A percentile compares a stretch with the other conserved stretches of the same genome.
phyloP scores from a whole-genome alignment of 768 basidiomycete species.

The Coprinellus aureogranulatus region DNA sequence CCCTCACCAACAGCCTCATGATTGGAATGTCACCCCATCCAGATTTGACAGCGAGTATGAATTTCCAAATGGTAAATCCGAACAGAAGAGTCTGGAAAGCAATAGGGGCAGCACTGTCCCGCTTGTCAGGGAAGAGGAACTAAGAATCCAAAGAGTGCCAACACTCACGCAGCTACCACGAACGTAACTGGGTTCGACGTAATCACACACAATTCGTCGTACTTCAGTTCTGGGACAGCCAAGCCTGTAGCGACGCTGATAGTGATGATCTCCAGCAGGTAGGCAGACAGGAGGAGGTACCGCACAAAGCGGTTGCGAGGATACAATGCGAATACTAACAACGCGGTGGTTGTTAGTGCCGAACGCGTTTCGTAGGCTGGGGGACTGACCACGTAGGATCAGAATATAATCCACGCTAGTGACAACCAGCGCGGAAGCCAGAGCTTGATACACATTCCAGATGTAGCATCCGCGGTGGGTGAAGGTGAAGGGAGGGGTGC shows the following conservation, averaged over 20 bases:
- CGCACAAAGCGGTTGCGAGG: not conserved
- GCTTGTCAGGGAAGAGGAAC: not conserved
- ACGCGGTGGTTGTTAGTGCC: not conserved
- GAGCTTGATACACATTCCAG: constrained; percentile 41
- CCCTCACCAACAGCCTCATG: constrained; percentile 39
- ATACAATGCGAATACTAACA: constrained; percentile 39
- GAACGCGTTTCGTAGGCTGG: no score
- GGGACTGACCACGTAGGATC: constrained; percentile 34
- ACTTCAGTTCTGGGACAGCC: constrained; percentile 29
- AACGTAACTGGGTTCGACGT: constrained; percentile 21
- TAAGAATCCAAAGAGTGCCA: not conserved
- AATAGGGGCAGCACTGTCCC: constrained; percentile 25
- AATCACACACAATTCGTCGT: constrained; percentile 33
- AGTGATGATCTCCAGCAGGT: constrained; percentile 28
- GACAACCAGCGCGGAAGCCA: constrained; percentile 27
- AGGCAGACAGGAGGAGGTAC: constrained; percentile 1
- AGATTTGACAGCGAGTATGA: constrained; percentile 27
- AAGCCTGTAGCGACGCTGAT: constrained; percentile 30
- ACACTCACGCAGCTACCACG: constrained; percentile 32
- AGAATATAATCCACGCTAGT: constrained; percentile 36
- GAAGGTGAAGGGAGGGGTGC: constrained; percentile 34
- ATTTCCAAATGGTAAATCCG: constrained; percentile 35
- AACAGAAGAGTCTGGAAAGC: constrained; percentile 41
- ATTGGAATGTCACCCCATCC: constrained; percentile 44
- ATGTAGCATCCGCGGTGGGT: constrained; percentile 40